phyloP scores from a whole-genome alignment of 1,139 yeast species.

The Magnusiomyces ingens region DNA sequence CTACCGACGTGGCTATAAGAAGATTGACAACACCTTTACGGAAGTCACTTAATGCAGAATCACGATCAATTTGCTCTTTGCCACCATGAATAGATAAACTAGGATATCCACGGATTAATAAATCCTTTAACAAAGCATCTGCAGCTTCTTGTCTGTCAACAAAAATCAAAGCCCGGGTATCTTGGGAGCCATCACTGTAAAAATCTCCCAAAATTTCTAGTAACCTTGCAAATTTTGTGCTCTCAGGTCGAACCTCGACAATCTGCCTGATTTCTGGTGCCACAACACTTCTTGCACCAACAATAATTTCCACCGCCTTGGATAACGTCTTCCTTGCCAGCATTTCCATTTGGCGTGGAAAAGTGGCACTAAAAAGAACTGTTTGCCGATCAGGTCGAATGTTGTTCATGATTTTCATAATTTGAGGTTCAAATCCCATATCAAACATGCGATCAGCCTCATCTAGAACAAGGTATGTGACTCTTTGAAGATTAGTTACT shows the following conservation, averaged over 20 bases:
- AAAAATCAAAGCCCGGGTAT: conserved; percentile 64
- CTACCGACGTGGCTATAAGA: conserved; percentile 84
- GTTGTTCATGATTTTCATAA: conserved; percentile 68
- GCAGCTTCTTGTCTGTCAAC: conserved; percentile 84
- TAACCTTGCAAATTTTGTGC: conserved; percentile 49
- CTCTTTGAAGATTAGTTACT: conserved; percentile 58
- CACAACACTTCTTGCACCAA: conserved; percentile 79
- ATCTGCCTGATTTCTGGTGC: conserved; percentile 74
- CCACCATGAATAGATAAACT: conserved; percentile 83
- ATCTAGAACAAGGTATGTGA: conserved; percentile 80
- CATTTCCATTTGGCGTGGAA: conserved; percentile 69
- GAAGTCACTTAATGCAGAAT: conserved; percentile 66
- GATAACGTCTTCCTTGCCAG: conserved; percentile 59
- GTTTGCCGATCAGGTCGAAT: conserved; percentile 86
- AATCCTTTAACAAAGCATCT: conserved; percentile 55
- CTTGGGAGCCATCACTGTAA: conserved; percentile 25
- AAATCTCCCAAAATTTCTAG: conserved; percentile 48
- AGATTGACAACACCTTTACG: conserved; percentile 55
- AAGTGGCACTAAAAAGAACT: conserved; percentile 92
- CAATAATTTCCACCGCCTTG: conserved; percentile 67
- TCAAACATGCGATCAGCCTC: conserved; percentile 98
- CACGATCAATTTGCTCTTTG: conserved; percentile 79
- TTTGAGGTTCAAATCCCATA: conserved; percentile 97
- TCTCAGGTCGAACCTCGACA: conserved; percentile 49
- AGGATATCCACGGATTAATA: conserved; percentile 54